These are phyloP conservation scores for Chaetothyriales sp. DNA, from an alignment of 2,329 filamentous ascomycete species.

Conservation along the genomic window DNA sequence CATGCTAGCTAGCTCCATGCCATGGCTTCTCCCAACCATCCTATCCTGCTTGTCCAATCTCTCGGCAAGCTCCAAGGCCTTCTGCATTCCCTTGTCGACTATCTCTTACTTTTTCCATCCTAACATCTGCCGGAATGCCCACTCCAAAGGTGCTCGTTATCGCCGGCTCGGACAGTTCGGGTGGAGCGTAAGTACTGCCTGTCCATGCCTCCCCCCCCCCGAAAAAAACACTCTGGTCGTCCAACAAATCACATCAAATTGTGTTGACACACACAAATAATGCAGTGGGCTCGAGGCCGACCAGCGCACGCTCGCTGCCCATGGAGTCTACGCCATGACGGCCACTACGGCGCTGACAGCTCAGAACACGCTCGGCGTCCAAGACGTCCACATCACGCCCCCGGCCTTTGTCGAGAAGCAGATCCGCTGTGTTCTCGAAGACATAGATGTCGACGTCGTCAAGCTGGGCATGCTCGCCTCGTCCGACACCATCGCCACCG, in stretches of 20 bases:
- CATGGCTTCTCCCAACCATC: not conserved
- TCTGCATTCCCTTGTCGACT: not conserved
- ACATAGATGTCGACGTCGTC: slow-evolving; percentile 60
- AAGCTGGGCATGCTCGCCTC: slow-evolving; percentile 66
- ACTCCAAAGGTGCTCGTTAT: slow-evolving; percentile 57
- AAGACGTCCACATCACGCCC: slow-evolving; percentile 67
- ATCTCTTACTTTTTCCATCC: not conserved
- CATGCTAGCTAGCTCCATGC: too few species aligned
- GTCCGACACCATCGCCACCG: slow-evolving; percentile 52
- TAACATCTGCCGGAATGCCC: slow-evolving; percentile 20
- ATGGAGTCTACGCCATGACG: slow-evolving; percentile 92
- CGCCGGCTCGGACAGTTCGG: slow-evolving; percentile 80
- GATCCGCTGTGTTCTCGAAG: slow-evolving; percentile 69
- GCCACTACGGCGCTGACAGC: slow-evolving; percentile 91
- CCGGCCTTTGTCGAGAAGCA: slow-evolving; percentile 68
- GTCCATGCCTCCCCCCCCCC: slow-evolving; percentile 1
- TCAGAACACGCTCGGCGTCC: slow-evolving; percentile 79
- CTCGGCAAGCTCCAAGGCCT: not conserved
- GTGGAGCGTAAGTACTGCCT: slow-evolving; percentile 57
- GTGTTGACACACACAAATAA: slow-evolving; percentile 2
- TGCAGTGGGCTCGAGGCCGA: slow-evolving; percentile 82
- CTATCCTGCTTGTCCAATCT: not conserved
- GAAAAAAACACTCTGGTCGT: slow-evolving; percentile 5
- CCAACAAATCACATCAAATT: not conserved
- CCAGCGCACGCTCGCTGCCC: slow-evolving; percentile 82